phyloP scores from a whole-genome alignment of 148 eudicot genomes.

The Camellia sinensis region DNA sequence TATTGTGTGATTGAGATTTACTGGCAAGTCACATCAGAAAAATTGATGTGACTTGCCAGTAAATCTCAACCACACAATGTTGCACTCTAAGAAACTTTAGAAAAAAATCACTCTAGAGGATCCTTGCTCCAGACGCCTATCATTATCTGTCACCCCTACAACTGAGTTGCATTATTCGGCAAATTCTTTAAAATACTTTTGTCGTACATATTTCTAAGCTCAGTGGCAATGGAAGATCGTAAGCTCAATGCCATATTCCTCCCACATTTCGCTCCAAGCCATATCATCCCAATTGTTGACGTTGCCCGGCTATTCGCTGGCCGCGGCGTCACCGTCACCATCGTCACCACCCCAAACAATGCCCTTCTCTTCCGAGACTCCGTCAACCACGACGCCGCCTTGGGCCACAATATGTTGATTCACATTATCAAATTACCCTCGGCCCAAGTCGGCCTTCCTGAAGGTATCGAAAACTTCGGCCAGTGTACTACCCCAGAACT shows the following conservation, averaged over 20 bases:
- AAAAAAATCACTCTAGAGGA: too few species aligned
- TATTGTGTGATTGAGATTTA: too few species aligned
- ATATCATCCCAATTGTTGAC: constrained; percentile 44
- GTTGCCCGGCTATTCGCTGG: constrained; percentile 32
- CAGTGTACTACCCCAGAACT: constrained; percentile 11
- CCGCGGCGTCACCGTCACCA: constrained; percentile 29
- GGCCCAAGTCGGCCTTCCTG: constrained; percentile 24
- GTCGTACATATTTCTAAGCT: too few species aligned
- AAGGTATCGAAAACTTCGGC: constrained; percentile 33
- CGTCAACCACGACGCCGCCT: neutral
- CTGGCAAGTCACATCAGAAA: too few species aligned
- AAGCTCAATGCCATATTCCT: constrained; percentile 32
- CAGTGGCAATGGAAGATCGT: neutral
- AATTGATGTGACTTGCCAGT: too few species aligned
- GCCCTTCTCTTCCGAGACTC: constrained; percentile 24
- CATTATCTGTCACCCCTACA: too few species aligned
- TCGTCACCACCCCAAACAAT: constrained; percentile 47
- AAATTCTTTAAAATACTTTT: too few species aligned
- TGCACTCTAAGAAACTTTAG: too few species aligned
- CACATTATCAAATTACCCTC: constrained; percentile 32
- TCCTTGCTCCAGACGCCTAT: too few species aligned
- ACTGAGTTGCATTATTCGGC: too few species aligned
- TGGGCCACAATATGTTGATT: constrained; percentile 15
- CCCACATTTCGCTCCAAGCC: constrained; percentile 49
- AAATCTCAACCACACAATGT: too few species aligned